A percentile compares a stretch with the other conserved stretches of the same genome.
Conservation (phyloP, 1,284 basidiomycete species). For the Neotropicomus parvogracilis region DNA sequence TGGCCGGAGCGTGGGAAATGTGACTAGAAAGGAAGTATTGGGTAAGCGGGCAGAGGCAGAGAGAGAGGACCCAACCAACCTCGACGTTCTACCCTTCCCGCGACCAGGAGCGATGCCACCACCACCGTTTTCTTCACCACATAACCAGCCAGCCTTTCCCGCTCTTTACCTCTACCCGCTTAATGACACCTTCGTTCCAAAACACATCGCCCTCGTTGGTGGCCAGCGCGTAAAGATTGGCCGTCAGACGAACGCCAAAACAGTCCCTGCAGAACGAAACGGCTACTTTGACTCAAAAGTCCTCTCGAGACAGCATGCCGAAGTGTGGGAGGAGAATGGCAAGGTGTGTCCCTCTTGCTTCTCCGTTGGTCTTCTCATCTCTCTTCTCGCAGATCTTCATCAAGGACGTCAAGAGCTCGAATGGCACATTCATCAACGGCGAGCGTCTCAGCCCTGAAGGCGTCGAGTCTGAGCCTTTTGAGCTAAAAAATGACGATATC, state of each 20-base stretch:
- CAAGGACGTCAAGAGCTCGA: slow-evolving; percentile 97
- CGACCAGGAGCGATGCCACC: slow-evolving; percentile 38
- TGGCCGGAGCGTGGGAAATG: slow-evolving; percentile 16
- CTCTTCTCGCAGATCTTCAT: slow-evolving; percentile 75
- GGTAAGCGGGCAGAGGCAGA: slow-evolving; percentile 14
- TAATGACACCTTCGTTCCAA: slow-evolving; percentile 94
- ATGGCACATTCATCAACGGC: slow-evolving; percentile 98
- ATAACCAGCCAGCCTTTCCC: slow-evolving; percentile 44
- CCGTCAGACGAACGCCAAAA: slow-evolving; percentile 97
- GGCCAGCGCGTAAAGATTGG: slow-evolving; percentile 88
- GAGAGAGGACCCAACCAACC: slow-evolving; percentile 5
- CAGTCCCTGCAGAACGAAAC: slow-evolving; percentile 90
- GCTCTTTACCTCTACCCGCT: slow-evolving; percentile 91
- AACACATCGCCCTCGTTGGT: slow-evolving; percentile 85
- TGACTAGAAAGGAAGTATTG: slow-evolving; percentile 3
- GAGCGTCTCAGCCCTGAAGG: slow-evolving; percentile 89
- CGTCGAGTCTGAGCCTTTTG: slow-evolving; percentile 89
- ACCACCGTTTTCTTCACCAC: slow-evolving; percentile 36
- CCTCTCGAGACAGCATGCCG: slow-evolving; percentile 91
- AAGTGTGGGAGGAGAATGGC: slow-evolving; percentile 92
- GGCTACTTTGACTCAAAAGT: slow-evolving; percentile 99
- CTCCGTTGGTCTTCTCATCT: slow-evolving; percentile 2
- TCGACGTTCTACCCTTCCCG: slow-evolving; percentile 7
- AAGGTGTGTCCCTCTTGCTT: slow-evolving; percentile 53
- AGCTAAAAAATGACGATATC: slow-evolving; percentile 93